Conservation (phyloP, 352 stramenopile genomes). For the Aphanomyces invadans region DNA sequence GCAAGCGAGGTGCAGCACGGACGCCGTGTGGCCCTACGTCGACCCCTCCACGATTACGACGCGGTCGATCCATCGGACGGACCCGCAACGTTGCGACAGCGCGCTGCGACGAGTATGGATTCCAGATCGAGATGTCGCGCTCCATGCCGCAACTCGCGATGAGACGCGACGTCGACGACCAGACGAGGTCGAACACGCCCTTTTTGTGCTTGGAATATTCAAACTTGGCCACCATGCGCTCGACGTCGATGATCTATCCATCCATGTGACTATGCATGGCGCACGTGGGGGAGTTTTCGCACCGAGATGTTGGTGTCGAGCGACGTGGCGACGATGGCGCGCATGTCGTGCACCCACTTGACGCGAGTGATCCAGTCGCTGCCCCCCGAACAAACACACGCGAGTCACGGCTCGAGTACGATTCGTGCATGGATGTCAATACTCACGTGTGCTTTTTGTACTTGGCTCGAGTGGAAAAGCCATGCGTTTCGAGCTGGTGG, state of each 20-base stretch:
- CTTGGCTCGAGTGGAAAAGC: constrained; percentile 57
- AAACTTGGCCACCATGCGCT: constrained; percentile 74
- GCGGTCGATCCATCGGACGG: neutral
- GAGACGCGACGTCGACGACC: constrained; percentile 64
- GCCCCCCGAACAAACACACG: neutral
- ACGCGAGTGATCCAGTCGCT: constrained; percentile 72
- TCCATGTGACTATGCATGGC: neutral
- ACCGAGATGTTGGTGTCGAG: constrained; percentile 66
- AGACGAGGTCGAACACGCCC: constrained; percentile 71
- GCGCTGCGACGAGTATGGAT: constrained; percentile 80
- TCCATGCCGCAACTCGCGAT: constrained; percentile 81
- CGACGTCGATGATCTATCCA: constrained; percentile 59
- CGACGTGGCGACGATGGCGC: constrained; percentile 65
- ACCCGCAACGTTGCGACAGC: constrained; percentile 53
- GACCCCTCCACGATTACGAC: too few relatives aligned
- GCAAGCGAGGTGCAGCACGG: constrained; percentile 61
- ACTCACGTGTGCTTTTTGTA: constrained; percentile 60
- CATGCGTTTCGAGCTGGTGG: constrained; percentile 47
- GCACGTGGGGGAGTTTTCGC: neutral
- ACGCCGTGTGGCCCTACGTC: constrained; percentile 55
- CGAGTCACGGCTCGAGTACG: neutral
- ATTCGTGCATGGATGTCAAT: neutral
- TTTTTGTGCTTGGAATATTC: constrained; percentile 80
- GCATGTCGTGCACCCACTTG: constrained; percentile 78
- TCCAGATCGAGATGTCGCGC: constrained; percentile 84